phyloP scores from a whole-genome alignment of 176 grass and related monocot genomes.

The Aegilops sharonensis region DNA sequence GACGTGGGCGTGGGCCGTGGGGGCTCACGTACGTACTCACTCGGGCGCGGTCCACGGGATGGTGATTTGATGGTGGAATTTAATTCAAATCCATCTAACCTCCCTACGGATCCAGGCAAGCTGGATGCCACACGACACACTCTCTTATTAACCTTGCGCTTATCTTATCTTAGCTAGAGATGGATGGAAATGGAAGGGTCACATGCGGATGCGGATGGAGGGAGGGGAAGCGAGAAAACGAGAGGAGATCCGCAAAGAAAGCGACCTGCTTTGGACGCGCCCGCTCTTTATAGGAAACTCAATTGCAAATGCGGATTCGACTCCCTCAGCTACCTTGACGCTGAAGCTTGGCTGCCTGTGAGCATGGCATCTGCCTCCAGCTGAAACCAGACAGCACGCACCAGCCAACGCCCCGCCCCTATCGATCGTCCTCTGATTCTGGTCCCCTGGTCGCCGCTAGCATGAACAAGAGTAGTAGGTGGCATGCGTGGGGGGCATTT shows the following conservation, averaged over 20 bases:
- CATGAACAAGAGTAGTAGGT: neutral
- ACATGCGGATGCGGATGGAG: neutral
- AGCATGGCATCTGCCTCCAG: neutral
- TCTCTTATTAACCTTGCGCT: neutral
- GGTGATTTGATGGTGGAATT: neutral
- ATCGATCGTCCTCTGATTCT: too few species aligned
- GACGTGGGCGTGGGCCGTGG: neutral
- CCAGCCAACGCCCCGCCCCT: neutral
- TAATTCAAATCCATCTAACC: conserved; percentile 6
- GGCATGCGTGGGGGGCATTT: neutral
- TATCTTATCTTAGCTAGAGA: too few species aligned
- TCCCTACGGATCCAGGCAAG: neutral
- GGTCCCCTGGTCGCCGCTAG: too few species aligned
- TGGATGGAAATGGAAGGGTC: neutral
- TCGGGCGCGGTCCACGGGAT: conserved; percentile 3
- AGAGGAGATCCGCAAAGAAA: neutral
- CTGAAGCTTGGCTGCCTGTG: neutral
- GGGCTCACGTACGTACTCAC: neutral
- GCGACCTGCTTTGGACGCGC: neutral
- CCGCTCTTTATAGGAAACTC: neutral
- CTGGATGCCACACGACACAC: neutral
- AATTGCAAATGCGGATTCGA: neutral
- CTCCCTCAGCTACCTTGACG: neutral
- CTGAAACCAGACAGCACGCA: neutral
- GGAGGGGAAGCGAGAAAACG: neutral